phyloP scores from a whole-genome alignment of 2,329 filamentous ascomycete species.

The Pseudogymnoascus sp. region DNA sequence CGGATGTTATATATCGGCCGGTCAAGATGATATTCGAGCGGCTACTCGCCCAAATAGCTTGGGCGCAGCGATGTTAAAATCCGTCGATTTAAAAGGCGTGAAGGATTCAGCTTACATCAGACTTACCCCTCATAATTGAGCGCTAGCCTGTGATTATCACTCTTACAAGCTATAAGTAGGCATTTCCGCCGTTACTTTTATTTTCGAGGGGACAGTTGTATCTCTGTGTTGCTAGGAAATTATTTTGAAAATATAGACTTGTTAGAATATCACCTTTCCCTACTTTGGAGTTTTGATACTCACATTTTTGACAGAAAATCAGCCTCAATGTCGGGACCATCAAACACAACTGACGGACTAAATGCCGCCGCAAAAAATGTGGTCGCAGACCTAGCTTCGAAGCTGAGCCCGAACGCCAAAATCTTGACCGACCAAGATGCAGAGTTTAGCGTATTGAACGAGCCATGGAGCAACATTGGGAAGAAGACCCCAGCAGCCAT shows the following conservation, averaged over 20 bases:
- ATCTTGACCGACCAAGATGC: neutral
- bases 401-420: neutral
- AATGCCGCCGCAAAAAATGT: neutral
- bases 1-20: neutral
- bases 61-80: neutral
- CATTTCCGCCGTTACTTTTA: neutral
- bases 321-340: neutral
- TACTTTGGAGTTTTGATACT: neutral
- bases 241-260: neutral
- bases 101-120: neutral
- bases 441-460: neutral
- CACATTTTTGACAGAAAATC: neutral
- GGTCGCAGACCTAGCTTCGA: neutral
- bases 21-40: neutral
- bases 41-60: neutral
- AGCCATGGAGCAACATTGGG: slow-evolving; percentile 16
- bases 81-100: neutral
- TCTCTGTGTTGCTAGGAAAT: neutral
- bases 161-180: neutral
- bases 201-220: neutral
- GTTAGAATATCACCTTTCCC: neutral
- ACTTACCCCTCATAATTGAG: neutral
- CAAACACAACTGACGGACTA: neutral
- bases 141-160: neutral
- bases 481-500: slow-evolving; percentile 15